Conservation (phyloP, 495 filamentous ascomycete genomes). For the Tuber aestivum region DNA sequence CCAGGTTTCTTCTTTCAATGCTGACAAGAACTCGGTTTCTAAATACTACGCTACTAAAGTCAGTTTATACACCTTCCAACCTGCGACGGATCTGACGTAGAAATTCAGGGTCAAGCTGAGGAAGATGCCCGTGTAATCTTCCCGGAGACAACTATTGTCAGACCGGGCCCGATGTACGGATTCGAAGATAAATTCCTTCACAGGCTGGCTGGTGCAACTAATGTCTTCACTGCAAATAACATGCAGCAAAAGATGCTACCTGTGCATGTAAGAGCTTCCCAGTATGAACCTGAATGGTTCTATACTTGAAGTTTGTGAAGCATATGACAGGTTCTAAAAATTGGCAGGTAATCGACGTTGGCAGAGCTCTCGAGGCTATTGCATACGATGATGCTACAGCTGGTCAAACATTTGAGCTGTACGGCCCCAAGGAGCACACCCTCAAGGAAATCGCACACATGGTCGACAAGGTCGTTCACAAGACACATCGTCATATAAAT, state of each 20-base stretch:
- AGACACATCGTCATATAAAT: slow-evolving; percentile 85
- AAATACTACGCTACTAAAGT: slow-evolving; percentile 90
- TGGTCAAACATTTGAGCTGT: slow-evolving; percentile 87
- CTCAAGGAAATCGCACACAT: slow-evolving; percentile 77
- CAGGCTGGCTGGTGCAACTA: slow-evolving; percentile 68
- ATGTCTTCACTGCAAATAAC: slow-evolving; percentile 82
- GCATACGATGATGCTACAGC: slow-evolving; percentile 82
- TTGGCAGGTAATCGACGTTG: slow-evolving; percentile 74
- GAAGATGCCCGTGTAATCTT: slow-evolving; percentile 80
- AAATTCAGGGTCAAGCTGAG: slow-evolving; percentile 66
- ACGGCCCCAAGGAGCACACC: slow-evolving; percentile 87
- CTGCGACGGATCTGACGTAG: slow-evolving; percentile 26
- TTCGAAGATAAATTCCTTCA: slow-evolving; percentile 90
- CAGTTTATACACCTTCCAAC: slow-evolving; percentile 13
- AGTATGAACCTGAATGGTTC: background rate
- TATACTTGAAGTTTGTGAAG: slow-evolving; percentile 20
- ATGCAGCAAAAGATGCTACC: slow-evolving; percentile 89
- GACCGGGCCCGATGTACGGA: slow-evolving; percentile 88
- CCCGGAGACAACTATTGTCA: slow-evolving; percentile 96
- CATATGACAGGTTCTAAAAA: slow-evolving; percentile 21
- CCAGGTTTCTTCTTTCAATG: slow-evolving; percentile 94
- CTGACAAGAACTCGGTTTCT: slow-evolving; percentile 68
- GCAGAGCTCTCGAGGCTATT: slow-evolving; percentile 78
- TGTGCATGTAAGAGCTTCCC: slow-evolving; percentile 64
- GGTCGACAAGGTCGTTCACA: slow-evolving; percentile 87